Conservation (phyloP, 352 stramenopile species). For the Phytophthora tentaculata region DNA sequence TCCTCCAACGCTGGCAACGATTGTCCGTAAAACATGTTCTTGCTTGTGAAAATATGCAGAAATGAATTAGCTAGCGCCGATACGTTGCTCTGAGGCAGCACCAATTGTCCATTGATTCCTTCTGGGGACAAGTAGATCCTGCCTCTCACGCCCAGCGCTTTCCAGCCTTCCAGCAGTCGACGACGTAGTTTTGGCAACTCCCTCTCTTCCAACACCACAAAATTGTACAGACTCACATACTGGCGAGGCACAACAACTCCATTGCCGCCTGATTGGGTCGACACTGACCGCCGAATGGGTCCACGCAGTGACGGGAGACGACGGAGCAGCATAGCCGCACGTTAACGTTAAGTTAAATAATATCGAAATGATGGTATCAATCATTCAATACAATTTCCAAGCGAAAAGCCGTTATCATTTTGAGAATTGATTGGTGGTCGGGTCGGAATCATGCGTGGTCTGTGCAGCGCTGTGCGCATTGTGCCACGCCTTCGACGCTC, state of each 20-base stretch:
- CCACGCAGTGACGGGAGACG: constrained; percentile 10
- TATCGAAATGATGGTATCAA: constrained; percentile 14
- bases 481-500: constrained; percentile 15
- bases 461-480: constrained; percentile 10
- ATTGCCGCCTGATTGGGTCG: constrained; percentile 4
- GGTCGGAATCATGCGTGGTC: constrained; percentile 20
- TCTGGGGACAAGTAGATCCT: constrained; percentile 92
- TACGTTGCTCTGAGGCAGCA: constrained; percentile 86
- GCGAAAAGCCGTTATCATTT: constrained; percentile 18
- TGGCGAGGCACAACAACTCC: constrained; percentile 24
- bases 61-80: constrained; percentile 23
- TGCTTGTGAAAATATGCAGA: constrained; percentile 8
- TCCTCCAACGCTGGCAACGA: constrained; percentile 8
- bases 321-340: constrained; percentile 23
- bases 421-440: constrained; percentile 12
- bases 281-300: constrained; percentile 9
- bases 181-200: constrained; percentile 40
- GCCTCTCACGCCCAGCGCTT: constrained; percentile 50
- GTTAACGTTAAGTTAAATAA: constrained; percentile 5
- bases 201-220: constrained; percentile 38
- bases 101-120: constrained; percentile 95
- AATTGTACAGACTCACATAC: constrained; percentile 62
- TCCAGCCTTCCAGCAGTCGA: constrained; percentile 45
- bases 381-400: constrained; percentile 20
- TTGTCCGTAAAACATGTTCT: constrained; percentile 24